A percentile compares a stretch with the other conserved stretches of the same genome.
Conservation (phyloP, 345 rosid genomes). For the Corymbia maculata region DNA sequence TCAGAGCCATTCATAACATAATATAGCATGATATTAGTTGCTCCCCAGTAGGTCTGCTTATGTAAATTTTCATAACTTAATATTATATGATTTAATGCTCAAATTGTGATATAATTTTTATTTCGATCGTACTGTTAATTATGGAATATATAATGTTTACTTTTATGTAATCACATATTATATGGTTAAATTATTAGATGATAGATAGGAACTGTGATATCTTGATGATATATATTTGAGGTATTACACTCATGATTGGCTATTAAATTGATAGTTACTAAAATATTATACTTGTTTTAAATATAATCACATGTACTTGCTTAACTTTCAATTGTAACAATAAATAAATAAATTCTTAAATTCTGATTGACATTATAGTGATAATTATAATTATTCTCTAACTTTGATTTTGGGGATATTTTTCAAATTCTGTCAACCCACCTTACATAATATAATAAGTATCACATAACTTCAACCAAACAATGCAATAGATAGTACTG, state of each 20-base stretch:
- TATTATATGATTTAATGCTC: background rate
- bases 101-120: background rate
- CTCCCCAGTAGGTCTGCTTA: background rate
- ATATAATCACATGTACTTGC: background rate
- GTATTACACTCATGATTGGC: background rate
- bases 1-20: background rate
- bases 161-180: background rate
- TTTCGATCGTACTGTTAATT: background rate
- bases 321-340: background rate
- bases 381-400: background rate
- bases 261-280: background rate
- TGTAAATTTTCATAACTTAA: background rate
- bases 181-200: background rate
- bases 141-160: background rate
- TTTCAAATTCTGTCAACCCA: background rate
- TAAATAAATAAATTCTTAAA: background rate
- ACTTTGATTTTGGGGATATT: background rate
- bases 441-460: background rate
- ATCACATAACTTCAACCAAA: background rate
- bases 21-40: background rate
- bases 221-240: background rate
- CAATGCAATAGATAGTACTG: background rate
- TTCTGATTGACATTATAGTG: background rate
- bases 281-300: background rate
- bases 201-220: background rate